Evolutionary conservation across 805 yeast genomes (phyloP).

Genomic region (Sporopachydermia quercuum): DNA sequence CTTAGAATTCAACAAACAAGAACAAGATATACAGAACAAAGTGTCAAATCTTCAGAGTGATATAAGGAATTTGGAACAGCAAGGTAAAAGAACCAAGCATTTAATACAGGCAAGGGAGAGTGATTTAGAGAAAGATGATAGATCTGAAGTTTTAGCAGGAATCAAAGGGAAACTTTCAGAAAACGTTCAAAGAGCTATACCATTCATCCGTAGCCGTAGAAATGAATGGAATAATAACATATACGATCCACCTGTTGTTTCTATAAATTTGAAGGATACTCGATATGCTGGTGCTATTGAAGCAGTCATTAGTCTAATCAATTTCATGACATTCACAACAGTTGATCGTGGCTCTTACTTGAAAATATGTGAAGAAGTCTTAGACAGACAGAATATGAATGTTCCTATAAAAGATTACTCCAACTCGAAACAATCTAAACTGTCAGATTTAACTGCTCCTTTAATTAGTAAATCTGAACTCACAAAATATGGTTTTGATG

Average conservation of each 20-base stretch:
- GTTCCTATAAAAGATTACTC: slow-evolving; percentile 35
- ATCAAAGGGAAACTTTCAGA: slow-evolving; percentile 19
- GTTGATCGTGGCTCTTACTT: slow-evolving; percentile 34
- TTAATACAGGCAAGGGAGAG: slow-evolving; percentile 22
- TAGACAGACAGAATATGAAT: slow-evolving; percentile 25
- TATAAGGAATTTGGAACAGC: slow-evolving; percentile 20
- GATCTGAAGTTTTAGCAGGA: slow-evolving; percentile 26
- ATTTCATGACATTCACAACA: slow-evolving; percentile 52
- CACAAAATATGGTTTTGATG: slow-evolving; percentile 53
- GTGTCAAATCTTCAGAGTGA: slow-evolving; percentile 28
- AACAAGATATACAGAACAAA: slow-evolving; percentile 21
- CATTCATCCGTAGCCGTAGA: slow-evolving; percentile 25
- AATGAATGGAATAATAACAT: slow-evolving; percentile 27
- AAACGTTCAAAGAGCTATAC: slow-evolving; percentile 26
- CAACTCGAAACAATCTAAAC: slow-evolving; percentile 14
- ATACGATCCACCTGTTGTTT: slow-evolving; percentile 62
- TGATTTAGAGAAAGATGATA: slow-evolving; percentile 32
- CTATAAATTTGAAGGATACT: slow-evolving; percentile 38
- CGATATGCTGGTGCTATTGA: slow-evolving; percentile 42
- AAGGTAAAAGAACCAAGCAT: slow-evolving; percentile 17
- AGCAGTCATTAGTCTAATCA: slow-evolving; percentile 35
- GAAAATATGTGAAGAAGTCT: slow-evolving; percentile 26
- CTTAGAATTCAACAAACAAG: slow-evolving; percentile 16
- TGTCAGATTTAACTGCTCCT: slow-evolving; percentile 11
- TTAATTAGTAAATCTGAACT: slow-evolving; percentile 20